Evolutionary conservation across 495 filamentous ascomycete genomes (phyloP).

Genomic region (Viridothelium virens): DNA sequence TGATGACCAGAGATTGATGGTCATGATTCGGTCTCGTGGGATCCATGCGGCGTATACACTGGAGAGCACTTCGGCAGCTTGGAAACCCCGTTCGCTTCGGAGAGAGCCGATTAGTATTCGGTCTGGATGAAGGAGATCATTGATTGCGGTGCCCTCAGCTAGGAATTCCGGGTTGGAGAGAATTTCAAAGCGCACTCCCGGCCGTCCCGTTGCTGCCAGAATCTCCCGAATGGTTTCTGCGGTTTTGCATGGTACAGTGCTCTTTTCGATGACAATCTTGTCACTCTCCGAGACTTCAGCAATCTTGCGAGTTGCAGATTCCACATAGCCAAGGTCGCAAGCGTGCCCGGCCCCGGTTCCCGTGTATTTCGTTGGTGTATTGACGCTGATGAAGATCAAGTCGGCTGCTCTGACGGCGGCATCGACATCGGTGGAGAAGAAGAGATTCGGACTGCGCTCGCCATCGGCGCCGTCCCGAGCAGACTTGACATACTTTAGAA

Average conservation of each 20-base stretch:
- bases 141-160: conserved; percentile 68
- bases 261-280: conserved; percentile 76
- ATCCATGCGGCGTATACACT: conserved; percentile 69
- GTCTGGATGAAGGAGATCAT: conserved; percentile 63
- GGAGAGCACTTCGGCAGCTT: conserved; percentile 55
- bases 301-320: conserved; percentile 58
- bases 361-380: conserved; percentile 69
- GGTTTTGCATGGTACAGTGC: conserved; percentile 73
- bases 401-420: conserved; percentile 58
- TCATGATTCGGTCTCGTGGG: conserved; percentile 51
- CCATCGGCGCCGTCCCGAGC: conserved; percentile 50
- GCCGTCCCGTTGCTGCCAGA: conserved; percentile 58
- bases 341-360: conserved; percentile 65
- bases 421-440: conserved; percentile 62
- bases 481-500: conserved; percentile 57
- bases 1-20: conserved; percentile 69
- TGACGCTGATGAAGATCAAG: conserved; percentile 69
- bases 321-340: conserved; percentile 65
- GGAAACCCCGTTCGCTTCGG: conserved; percentile 46
- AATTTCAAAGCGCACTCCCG: conserved; percentile 60
- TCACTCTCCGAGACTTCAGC: conserved; percentile 57
- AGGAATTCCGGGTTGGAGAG: conserved; percentile 82
- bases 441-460: conserved; percentile 51
- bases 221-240: conserved; percentile 62
- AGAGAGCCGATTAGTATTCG: conserved; percentile 70